Evolutionary conservation across 2,329 filamentous ascomycete genomes (phyloP), one percentile per base, ranked within the genome.

Genomic region (Fusarium tuaranense): DNA sequence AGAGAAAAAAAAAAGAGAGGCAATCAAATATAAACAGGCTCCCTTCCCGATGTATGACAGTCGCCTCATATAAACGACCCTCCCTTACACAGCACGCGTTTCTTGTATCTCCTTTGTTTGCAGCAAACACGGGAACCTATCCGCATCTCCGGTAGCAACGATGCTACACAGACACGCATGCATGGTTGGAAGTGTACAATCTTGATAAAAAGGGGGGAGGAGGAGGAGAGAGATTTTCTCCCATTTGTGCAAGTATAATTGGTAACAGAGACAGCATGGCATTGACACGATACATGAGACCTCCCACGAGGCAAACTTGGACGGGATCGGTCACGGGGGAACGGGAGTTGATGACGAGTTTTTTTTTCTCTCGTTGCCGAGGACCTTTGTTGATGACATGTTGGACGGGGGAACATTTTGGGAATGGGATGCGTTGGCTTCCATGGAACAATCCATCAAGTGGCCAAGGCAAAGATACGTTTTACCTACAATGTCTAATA

Each of bases 131-230:
- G 69, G 69, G 44, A 74, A 39, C 46, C 30, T 16, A 20, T 48
- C 69, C 72, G 51, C 25, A 46, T 59, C 63, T 73, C 39, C 63
- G 66, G 72, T 75, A 75, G 72, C 66, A 72, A 68, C 32, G 36
- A 57, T 10, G 69, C 59, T 32, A 74, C 63, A 67, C 65, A 27
- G 63, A 65, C 53, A 46, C 61, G 53, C 63, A 60, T 65, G 44
- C 8, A 46, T 14, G 41, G 14, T 5, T 46, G 30, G 51, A 22
- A 25, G 22, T 46, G 22, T 46, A 30, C 62, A 16, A 51, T 22
- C 12, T 25, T 27, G 22, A 8, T 13, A 62, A 36, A 22, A 30
- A 30, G 9, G 9, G 13, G n/a, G 16, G 25, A 39, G 20, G 32
- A 5, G 55, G 55, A n/a, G 25, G 51, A 57, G 51, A 36, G 30